These are phyloP conservation scores for Aspergillus udagawae DNA, from an alignment of 2,329 filamentous ascomycete species.

Conservation along the genomic window DNA sequence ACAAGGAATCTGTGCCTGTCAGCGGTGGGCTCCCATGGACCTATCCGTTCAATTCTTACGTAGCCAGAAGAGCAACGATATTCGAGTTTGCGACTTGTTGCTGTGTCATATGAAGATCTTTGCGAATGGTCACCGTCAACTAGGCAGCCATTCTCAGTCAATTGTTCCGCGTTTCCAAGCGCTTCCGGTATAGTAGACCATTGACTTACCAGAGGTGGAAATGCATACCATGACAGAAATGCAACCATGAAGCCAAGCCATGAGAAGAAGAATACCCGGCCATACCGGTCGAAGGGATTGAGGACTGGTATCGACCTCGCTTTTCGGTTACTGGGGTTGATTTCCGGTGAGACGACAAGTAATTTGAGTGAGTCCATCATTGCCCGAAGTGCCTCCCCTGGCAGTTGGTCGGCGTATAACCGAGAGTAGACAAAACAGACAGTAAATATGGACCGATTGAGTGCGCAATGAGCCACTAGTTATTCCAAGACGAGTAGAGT, in stretches of 20 bases:
- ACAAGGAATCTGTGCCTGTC: constrained; percentile 58
- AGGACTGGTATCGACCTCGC: constrained; percentile 74
- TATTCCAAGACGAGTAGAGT: neutral
- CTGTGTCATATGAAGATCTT: constrained; percentile 68
- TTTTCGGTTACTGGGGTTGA: constrained; percentile 83
- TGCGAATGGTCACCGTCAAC: constrained; percentile 72
- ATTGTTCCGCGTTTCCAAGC: neutral
- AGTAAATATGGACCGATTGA: neutral
- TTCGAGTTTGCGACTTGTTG: constrained; percentile 82
- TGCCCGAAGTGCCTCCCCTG: neutral
- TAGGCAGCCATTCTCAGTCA: constrained; percentile 27
- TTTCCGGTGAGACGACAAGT: constrained; percentile 54
- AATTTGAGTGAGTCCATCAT: constrained; percentile 22
- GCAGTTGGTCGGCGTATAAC: neutral
- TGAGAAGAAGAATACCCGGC: constrained; percentile 84
- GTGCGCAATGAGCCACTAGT: neutral
- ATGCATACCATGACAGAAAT: constrained; percentile 89
- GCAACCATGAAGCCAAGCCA: constrained; percentile 83
- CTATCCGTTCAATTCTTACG: constrained; percentile 40
- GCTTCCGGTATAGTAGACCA: constrained; percentile 4
- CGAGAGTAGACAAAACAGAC: neutral
- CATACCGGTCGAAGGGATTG: constrained; percentile 75
- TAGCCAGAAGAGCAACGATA: constrained; percentile 73
- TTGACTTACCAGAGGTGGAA: constrained; percentile 69
- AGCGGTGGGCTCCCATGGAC: neutral